A percentile compares a stretch with the other conserved stretches of the same genome.
Evolutionary conservation across 2,329 filamentous ascomycete species (phyloP).

Genomic region (Microsporum audouinii): DNA sequence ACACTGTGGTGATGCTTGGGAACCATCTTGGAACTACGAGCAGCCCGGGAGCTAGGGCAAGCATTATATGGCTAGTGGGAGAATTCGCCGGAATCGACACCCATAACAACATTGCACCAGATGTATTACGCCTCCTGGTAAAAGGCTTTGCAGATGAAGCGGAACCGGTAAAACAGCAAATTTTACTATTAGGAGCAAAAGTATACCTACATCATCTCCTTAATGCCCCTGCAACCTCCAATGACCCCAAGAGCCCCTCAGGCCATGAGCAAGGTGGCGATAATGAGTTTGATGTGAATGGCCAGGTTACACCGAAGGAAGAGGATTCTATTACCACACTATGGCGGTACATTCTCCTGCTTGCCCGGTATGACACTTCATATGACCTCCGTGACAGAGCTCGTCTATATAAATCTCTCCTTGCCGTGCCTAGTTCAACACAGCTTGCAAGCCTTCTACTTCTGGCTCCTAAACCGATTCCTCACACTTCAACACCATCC

Average conservation of each 20-base stretch:
- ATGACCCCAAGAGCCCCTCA: background rate
- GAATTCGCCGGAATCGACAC: conserved; percentile 75
- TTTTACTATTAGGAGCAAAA: conserved; percentile 86
- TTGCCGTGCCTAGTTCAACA: conserved; percentile 59
- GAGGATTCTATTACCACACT: conserved; percentile 60
- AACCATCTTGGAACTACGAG: conserved; percentile 83
- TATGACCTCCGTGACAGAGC: conserved; percentile 90
- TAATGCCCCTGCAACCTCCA: conserved; percentile 18
- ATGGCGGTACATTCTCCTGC: conserved; percentile 72
- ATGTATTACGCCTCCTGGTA: conserved; percentile 77
- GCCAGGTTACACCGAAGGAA: conserved; percentile 17
- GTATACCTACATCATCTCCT: conserved; percentile 79
- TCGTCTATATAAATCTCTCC: conserved; percentile 73
- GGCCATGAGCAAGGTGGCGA: conserved; percentile 11
- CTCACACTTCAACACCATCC: conserved; percentile 78
- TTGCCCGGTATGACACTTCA: conserved; percentile 85
- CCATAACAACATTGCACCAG: conserved; percentile 81
- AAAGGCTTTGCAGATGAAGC: conserved; percentile 76
- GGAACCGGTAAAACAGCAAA: conserved; percentile 79
- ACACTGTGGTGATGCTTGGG: conserved; percentile 77
- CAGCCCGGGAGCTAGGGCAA: conserved; percentile 78
- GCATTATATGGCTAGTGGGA: conserved; percentile 93
- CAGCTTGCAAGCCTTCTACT: conserved; percentile 85
- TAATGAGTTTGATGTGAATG: conserved; percentile 1
- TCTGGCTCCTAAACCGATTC: conserved; percentile 85